phyloP scores from a whole-genome alignment of 2,329 filamentous ascomycete species.

The Karstenula rhodostoma region DNA sequence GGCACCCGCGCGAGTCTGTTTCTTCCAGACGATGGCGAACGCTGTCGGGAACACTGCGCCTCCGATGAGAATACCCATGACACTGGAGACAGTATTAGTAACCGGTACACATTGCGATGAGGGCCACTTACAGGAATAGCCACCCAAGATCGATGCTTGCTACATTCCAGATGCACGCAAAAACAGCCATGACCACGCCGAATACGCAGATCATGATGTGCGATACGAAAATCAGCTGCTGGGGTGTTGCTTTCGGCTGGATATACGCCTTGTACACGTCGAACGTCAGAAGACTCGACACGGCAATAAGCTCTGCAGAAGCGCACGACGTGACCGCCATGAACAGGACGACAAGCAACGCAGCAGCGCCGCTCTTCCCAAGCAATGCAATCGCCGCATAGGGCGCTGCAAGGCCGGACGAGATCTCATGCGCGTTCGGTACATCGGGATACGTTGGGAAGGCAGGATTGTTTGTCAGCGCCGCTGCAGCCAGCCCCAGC shows the following conservation, averaged over 20 bases:
- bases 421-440: slow-evolving; percentile 36
- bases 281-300: slow-evolving; percentile 52
- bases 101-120: slow-evolving; percentile 18
- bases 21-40: slow-evolving; percentile 49
- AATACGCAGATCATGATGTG: slow-evolving; percentile 53
- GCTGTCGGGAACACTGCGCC: slow-evolving; percentile 52
- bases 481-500: slow-evolving; percentile 55
- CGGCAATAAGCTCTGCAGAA: slow-evolving; percentile 53
- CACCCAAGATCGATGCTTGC: slow-evolving; percentile 53
- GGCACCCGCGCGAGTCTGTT: slow-evolving; percentile 43
- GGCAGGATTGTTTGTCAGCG: slow-evolving; percentile 52
- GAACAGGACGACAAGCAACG: slow-evolving; percentile 41
- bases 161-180: slow-evolving; percentile 49
- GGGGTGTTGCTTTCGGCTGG: slow-evolving; percentile 45
- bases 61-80: slow-evolving; percentile 54
- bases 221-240: slow-evolving; percentile 50
- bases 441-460: slow-evolving; percentile 55
- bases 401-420: slow-evolving; percentile 38
- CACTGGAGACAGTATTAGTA: slow-evolving; percentile 20
- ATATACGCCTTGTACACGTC: slow-evolving; percentile 57
- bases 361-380: slow-evolving; percentile 40
- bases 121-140: slow-evolving; percentile 43
- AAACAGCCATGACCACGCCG: slow-evolving; percentile 51
- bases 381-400: slow-evolving; percentile 41
- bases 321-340: slow-evolving; percentile 47